A percentile compares a stretch with the other conserved stretches of the same genome.
These are phyloP conservation scores for Bauhinia variegata DNA, from an alignment of 306 rosid genomes.

Conservation along the genomic window DNA sequence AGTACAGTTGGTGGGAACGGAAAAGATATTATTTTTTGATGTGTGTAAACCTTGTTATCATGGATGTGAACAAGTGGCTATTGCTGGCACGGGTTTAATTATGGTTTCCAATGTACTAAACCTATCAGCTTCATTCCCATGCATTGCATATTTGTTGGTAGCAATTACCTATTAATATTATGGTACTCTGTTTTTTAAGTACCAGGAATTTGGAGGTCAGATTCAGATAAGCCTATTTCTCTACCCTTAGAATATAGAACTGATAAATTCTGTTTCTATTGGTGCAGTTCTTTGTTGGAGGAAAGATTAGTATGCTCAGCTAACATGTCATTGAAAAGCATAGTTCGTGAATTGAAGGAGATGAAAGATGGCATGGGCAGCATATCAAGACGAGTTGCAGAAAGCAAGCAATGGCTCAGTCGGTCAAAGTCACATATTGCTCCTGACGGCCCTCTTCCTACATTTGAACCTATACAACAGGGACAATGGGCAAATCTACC, in stretches of 20 bases:
- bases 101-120: conserved; percentile 27
- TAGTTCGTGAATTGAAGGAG: conserved; percentile 68
- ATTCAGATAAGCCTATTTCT: conserved; percentile 4
- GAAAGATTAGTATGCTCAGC: conserved; percentile 47
- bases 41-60: conserved; percentile 1
- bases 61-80: conserved; percentile 24
- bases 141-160: neutral
- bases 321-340: conserved; percentile 70
- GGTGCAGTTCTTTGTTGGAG: conserved; percentile 41
- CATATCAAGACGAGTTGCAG: conserved; percentile 63
- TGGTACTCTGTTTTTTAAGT: conserved; percentile 4
- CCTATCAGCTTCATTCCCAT: conserved; percentile 12
- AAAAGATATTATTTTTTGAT: conserved; percentile 5
- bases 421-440: conserved; percentile 70
- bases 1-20: neutral
- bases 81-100: conserved; percentile 10
- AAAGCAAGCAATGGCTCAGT: conserved; percentile 57
- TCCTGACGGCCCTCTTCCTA: conserved; percentile 56
- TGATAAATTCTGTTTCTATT: conserved; percentile 8
- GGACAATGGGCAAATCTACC: conserved; percentile 81
- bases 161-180: conserved; percentile 2
- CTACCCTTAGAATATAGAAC: neutral
- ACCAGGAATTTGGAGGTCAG: conserved; percentile 4
- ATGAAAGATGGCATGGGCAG: conserved; percentile 79
- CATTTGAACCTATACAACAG: conserved; percentile 44